Conservation (phyloP, 2,329 filamentous ascomycete species). For the Juglanconis oblonga region DNA sequence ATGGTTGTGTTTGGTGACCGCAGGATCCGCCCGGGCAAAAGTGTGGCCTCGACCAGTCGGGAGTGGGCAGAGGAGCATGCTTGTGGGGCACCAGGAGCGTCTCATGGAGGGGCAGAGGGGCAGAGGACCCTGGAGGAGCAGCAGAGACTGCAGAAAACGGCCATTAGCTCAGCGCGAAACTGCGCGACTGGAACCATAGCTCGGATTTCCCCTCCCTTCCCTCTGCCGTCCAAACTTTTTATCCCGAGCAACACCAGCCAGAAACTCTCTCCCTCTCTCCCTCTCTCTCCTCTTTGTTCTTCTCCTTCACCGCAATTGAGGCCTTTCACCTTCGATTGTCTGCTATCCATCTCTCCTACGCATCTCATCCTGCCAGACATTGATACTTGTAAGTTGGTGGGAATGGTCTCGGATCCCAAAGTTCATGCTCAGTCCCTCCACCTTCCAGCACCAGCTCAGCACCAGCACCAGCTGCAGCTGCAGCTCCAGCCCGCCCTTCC, state of each 20-base stretch:
- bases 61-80: not conserved
- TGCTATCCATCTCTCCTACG: not conserved
- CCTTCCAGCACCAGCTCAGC: too few species aligned
- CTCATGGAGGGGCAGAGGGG: not conserved
- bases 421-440: too few species aligned
- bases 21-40: too few species aligned
- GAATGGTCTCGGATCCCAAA: too few species aligned
- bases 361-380: not conserved
- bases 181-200: too few species aligned
- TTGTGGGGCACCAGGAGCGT: not conserved
- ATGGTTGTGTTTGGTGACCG: too few species aligned
- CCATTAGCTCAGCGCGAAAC: too few species aligned
- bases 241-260: constrained; percentile 12
- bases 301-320: constrained; percentile 23
- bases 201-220: not conserved
- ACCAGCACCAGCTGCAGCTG: too few species aligned
- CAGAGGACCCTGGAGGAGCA: too few species aligned
- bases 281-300: constrained; percentile 22
- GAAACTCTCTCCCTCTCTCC: constrained; percentile 24
- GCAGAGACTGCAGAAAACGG: too few species aligned
- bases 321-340: constrained; percentile 16
- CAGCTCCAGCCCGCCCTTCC: too few species aligned
- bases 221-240: constrained; percentile 15
- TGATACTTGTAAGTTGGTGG: not conserved
- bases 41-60: not conserved